Percentiles rank a stretch among this genome's conserved stretches.
Conservation (phyloP, 192 early-diverging fungal species). For the Cladochytrium replicatum region DNA sequence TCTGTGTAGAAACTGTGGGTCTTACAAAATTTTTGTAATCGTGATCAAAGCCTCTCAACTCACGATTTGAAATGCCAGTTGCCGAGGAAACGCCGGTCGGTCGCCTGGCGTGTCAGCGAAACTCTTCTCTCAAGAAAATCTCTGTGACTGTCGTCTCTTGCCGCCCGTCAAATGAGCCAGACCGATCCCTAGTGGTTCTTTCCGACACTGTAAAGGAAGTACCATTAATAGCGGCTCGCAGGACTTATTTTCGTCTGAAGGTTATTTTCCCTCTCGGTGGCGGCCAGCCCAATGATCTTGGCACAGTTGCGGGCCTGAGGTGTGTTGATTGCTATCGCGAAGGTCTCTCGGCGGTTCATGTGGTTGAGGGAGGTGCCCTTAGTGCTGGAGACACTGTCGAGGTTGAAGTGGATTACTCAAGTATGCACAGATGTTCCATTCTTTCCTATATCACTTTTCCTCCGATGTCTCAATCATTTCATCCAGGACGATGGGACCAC, state of each 20-base stretch:
- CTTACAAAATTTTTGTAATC: no score
- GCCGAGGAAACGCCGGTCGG: no score
- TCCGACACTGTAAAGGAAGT: conserved; percentile 41
- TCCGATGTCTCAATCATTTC: no score
- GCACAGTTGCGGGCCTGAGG: conserved; percentile 37
- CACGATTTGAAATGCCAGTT: no score
- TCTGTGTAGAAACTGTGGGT: no score
- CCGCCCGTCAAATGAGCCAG: conserved; percentile 38
- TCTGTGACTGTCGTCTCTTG: conserved; percentile 43
- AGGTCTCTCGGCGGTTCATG: conserved; percentile 7
- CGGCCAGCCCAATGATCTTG: conserved; percentile 60
- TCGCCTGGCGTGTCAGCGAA: conserved; percentile 46
- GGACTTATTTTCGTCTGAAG: conserved; percentile 1
- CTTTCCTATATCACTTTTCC: no score
- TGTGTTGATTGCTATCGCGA: not conserved
- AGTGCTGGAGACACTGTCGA: conserved; percentile 26
- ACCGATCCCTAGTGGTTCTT: conserved; percentile 50
- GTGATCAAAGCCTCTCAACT: no score
- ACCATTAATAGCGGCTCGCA: not conserved
- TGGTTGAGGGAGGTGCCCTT: conserved; percentile 52
- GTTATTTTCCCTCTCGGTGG: conserved; percentile 74
- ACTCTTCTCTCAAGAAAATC: conserved; percentile 35
- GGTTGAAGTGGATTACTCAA: conserved; percentile 28
- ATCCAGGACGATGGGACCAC: conserved; percentile 55
- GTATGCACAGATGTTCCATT: conserved; percentile 29